Evolutionary conservation across 192 early-diverging fungal species (phyloP).

Genomic region (Lobosporangium transversale): DNA sequence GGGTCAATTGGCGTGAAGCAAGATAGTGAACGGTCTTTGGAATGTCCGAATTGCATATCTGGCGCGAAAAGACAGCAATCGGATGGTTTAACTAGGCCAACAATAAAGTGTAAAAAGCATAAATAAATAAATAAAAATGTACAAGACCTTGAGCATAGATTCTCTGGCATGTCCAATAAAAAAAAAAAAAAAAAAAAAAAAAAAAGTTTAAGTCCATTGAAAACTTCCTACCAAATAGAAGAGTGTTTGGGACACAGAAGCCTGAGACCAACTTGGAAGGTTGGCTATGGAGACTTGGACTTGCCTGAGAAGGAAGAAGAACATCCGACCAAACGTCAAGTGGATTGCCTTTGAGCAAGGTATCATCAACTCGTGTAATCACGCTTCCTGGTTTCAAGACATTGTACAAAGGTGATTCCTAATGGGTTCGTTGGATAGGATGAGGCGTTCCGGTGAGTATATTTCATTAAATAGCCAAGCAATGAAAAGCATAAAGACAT

Average conservation of each 20-base stretch:
- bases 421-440: neutral
- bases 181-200: neutral
- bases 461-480: neutral
- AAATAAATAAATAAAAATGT: neutral
- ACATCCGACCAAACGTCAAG: conserved; percentile 36
- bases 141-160: no score
- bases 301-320: conserved; percentile 13
- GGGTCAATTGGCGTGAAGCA: conserved; percentile 61
- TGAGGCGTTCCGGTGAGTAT: no score
- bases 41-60: conserved; percentile 65
- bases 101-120: neutral
- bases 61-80: conserved; percentile 69
- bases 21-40: conserved; percentile 45
- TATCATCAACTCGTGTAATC: conserved; percentile 58
- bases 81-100: conserved; percentile 24
- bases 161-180: neutral
- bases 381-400: conserved; percentile 57
- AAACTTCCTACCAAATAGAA: conserved; percentile 44
- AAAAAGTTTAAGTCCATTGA: neutral
- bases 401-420: conserved; percentile 59
- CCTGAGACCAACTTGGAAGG: conserved; percentile 19
- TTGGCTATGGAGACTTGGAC: neutral
- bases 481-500: neutral
- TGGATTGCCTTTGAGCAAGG: conserved; percentile 42
- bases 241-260: conserved; percentile 46